phyloP scores from a whole-genome alignment of 768 basidiomycete species.

The Sarcodon aspratus region DNA sequence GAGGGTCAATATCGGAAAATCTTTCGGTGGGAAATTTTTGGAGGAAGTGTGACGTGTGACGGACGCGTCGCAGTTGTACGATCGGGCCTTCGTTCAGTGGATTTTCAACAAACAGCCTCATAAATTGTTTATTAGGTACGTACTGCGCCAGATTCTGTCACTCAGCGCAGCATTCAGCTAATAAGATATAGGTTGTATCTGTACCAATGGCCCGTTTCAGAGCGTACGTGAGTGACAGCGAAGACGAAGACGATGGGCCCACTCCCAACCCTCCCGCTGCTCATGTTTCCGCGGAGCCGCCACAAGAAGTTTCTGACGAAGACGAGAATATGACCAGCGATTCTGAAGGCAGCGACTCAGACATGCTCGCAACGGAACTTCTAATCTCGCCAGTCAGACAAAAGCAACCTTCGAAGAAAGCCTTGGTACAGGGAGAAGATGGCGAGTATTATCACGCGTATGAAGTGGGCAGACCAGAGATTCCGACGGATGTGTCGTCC shows the following conservation, averaged over 20 bases:
- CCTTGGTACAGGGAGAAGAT: background rate
- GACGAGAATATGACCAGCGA: constrained; percentile 7
- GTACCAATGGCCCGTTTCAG: constrained; percentile 54
- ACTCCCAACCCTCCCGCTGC: background rate
- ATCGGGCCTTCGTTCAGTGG: too few species aligned
- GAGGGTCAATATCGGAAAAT: too few species aligned
- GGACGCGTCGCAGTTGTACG: too few species aligned
- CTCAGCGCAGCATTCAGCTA: too few species aligned
- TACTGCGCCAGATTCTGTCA: too few species aligned
- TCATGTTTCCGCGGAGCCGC: constrained; percentile 17
- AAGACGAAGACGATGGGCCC: constrained; percentile 34
- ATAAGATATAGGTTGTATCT: too few species aligned
- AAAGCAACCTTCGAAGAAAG: background rate
- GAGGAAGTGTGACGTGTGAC: too few species aligned
- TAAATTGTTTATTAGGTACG: too few species aligned
- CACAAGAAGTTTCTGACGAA: constrained; percentile 14
- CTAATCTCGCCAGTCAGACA: background rate
- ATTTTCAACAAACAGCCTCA: too few species aligned
- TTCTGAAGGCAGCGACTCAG: background rate
- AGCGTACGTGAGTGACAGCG: constrained; percentile 47
- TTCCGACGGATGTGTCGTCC: background rate
- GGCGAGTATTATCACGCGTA: background rate
- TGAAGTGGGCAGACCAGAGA: background rate
- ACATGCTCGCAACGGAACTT: constrained; percentile 12
- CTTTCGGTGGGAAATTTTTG: too few species aligned